phyloP scores from a whole-genome alignment of 352 stramenopile genomes.

The Blastocystis sp. region DNA sequence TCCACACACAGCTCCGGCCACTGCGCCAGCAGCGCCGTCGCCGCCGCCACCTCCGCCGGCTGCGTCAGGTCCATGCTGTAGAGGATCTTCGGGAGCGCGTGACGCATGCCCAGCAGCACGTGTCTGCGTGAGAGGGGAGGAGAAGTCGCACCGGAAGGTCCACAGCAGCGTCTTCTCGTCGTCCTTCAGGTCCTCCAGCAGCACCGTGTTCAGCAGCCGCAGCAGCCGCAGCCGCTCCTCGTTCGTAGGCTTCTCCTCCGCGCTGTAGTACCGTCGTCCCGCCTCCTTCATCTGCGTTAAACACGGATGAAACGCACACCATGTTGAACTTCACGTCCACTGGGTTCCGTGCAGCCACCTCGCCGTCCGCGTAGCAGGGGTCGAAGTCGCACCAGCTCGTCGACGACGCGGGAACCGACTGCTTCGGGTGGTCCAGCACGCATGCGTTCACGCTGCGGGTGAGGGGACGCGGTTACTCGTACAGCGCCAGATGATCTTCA shows the following conservation, averaged over 20 bases:
- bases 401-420: neutral
- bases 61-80: conserved; percentile 73
- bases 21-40: conserved; percentile 68
- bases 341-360: conserved; percentile 2
- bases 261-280: neutral
- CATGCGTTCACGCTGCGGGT: conserved; percentile 7
- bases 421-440: neutral
- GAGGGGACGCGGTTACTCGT: neutral
- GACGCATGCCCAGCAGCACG: conserved; percentile 64
- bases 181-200: conserved; percentile 6
- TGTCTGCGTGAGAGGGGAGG: neutral
- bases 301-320: neutral
- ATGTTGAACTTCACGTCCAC: conserved; percentile 26
- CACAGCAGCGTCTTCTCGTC: conserved; percentile 58
- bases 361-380: neutral
- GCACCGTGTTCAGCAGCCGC: neutral
- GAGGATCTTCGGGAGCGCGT: conserved; percentile 72
- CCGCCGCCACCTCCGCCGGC: conserved; percentile 69
- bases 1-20: conserved; percentile 67
- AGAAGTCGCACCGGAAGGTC: conserved; percentile 15
- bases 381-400: conserved; percentile 20
- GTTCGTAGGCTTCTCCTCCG: conserved; percentile 36
- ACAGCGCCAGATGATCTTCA: conserved; percentile 37
- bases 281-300: neutral
- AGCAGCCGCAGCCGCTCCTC: neutral